phyloP scores from a whole-genome alignment of 768 basidiomycete species.

The Termitomyces heimii region DNA sequence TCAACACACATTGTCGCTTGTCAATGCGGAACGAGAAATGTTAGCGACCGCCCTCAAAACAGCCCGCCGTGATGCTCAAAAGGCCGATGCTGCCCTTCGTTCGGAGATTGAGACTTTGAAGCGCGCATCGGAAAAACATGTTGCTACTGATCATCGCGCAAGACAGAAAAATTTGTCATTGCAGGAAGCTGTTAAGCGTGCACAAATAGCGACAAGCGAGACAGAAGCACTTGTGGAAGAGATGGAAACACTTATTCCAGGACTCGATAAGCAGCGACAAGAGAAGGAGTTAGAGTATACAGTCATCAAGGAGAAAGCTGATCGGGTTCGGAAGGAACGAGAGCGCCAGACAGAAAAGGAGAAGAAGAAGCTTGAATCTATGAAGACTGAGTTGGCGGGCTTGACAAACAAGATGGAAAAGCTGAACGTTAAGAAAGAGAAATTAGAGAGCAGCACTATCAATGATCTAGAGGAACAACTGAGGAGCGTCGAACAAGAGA shows the following conservation, averaged over 20 bases:
- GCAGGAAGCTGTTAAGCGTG: conserved; percentile 83
- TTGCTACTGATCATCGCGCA: conserved; percentile 68
- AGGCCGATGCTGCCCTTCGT: conserved; percentile 74
- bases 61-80: conserved; percentile 76
- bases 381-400: conserved; percentile 52
- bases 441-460: conserved; percentile 50
- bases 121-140: conserved; percentile 76
- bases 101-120: conserved; percentile 82
- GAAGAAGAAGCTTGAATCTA: conserved; percentile 47
- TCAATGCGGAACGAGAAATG: conserved; percentile 62
- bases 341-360: conserved; percentile 40
- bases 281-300: conserved; percentile 37
- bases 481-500: conserved; percentile 51
- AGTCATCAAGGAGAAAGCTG: conserved; percentile 43
- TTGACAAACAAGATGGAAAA: conserved; percentile 63
- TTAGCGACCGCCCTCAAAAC: conserved; percentile 69
- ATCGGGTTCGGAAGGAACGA: conserved; percentile 35
- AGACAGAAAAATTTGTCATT: conserved; percentile 83
- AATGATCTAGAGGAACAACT: conserved; percentile 68
- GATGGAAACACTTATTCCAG: conserved; percentile 39
- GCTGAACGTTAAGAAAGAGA: conserved; percentile 58
- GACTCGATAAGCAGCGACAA: conserved; percentile 28
- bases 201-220: conserved; percentile 49
- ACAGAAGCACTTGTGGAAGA: conserved; percentile 39
- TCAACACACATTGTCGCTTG: conserved; percentile 55